Percentiles rank a stretch among this genome's conserved stretches.
Conservation (phyloP, 2,329 filamentous ascomycete species). For the Colletotrichum karsti region DNA sequence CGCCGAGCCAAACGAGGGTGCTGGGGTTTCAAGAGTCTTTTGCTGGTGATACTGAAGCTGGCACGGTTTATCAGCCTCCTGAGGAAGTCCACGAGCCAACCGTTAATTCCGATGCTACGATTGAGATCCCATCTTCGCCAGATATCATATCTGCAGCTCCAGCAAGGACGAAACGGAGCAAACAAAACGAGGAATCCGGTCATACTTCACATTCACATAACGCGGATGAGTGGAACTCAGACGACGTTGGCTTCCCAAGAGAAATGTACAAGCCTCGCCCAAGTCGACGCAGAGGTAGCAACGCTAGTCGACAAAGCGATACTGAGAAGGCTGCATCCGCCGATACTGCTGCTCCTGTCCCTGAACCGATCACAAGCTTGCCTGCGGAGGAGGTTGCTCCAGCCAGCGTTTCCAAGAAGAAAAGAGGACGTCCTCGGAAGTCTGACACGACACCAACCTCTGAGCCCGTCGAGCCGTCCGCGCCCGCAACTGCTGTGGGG, state of each 20-base stretch:
- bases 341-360: neutral
- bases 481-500: neutral
- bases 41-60: neutral
- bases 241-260: slow-evolving; percentile 3
- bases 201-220: neutral
- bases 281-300: slow-evolving; percentile 27
- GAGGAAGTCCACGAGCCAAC: neutral
- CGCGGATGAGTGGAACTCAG: slow-evolving; percentile 27
- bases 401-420: slow-evolving; percentile 5
- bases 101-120: neutral
- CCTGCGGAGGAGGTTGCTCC: neutral
- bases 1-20: slow-evolving; percentile 38
- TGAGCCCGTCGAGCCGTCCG: neutral
- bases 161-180: slow-evolving; percentile 17
- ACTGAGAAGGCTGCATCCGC: neutral
- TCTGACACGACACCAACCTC: neutral
- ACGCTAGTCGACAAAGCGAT: slow-evolving; percentile 19
- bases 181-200: neutral
- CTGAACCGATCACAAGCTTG: neutral
- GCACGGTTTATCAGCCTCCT: neutral
- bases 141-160: slow-evolving; percentile 31
- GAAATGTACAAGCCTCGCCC: slow-evolving; percentile 18
- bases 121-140: slow-evolving; percentile 29
- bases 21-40: neutral
- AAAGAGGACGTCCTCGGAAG: slow-evolving; percentile 31